These are phyloP conservation scores for Westerdykella aurantiaca DNA, from an alignment of 2,329 filamentous ascomycete genomes.

Conservation along the genomic window DNA sequence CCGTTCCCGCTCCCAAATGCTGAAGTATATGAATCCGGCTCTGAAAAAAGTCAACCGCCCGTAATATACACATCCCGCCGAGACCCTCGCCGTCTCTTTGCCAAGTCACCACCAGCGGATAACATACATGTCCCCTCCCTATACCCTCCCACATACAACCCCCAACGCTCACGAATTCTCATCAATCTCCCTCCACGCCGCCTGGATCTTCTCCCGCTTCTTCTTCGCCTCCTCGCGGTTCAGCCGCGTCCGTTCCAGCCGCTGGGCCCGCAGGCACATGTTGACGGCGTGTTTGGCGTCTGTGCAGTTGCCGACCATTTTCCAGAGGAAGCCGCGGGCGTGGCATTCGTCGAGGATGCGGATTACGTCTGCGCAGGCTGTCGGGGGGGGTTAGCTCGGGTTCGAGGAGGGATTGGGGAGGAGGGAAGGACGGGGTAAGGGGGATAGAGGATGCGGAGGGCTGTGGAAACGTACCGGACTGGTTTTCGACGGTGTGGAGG, in stretches of 20 bases:
- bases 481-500: constrained; percentile 85
- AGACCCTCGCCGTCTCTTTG: background rate
- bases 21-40: too few species aligned
- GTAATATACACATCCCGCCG: too few species aligned
- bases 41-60: too few species aligned
- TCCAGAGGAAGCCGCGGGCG: constrained; percentile 84
- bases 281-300: constrained; percentile 77
- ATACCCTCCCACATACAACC: background rate
- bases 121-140: background rate
- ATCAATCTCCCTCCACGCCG: constrained; percentile 73
- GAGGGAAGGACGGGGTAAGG: constrained; percentile 1
- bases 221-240: constrained; percentile 66
- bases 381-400: constrained; percentile 8
- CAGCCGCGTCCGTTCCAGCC: constrained; percentile 67
- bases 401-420: background rate
- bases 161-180: constrained; percentile 53
- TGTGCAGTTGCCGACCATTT: constrained; percentile 86
- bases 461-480: constrained; percentile 54
- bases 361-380: constrained; percentile 94
- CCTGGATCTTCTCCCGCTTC: constrained; percentile 68
- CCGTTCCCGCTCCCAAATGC: background rate
- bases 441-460: constrained; percentile 1
- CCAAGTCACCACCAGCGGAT: background rate
- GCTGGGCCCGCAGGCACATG: constrained; percentile 74
- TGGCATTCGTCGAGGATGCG: constrained; percentile 92